Base-by-base conservation (phyloP, 495 filamentous ascomycete genomes). In the Neurospora sp. region DNA sequence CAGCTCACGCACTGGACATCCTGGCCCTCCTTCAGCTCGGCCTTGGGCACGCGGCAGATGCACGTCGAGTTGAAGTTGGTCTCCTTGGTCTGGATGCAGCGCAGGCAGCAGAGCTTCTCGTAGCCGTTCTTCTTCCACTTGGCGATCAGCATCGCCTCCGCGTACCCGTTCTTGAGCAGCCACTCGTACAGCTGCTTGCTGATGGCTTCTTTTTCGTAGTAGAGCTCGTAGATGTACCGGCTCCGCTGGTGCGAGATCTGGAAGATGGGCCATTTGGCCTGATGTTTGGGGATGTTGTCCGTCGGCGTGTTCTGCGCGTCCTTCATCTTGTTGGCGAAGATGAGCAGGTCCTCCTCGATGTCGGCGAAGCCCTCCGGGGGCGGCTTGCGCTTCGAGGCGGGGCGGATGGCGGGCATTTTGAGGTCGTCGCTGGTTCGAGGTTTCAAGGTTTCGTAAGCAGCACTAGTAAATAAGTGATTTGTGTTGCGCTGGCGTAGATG, bases 111-210 rank as follows among this genome's bases (percentile, higher is more conserved):
- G 9, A 99, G 83, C 91, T 98, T 98, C 84, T 98, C 96, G 83
- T 99, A 99, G 27, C 96, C 96, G 78, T 95, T 92, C 84, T 98
- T 99, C 88, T 99, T 99, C 96, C 96, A 99, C 84, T 99, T 98
- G 18, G 96, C 96, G 79, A 99, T 98, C 75, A 99, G 84, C 81
- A 92, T 94, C 23, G 92, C 89, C 84, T 99, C 96, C 11, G 93
- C 96, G 81, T 99, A 98, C 69, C 90, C 90, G 81, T 98, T 97
- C 88, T 99, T 99, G 66, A 98, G 86, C 77, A 98, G 85, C 92
- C 92, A 99, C 74, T 97, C 95, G 81, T 99, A 99, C 16, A 98
- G 86, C 80, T 89, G 85, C 82, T 92, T 94, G 74, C 88, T 91
- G 82, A 99, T 98, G 66, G 94, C 94, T 82, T 97, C 93, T 84